These are phyloP conservation scores for Daldinia sp. DNA, from an alignment of 2,329 filamentous ascomycete genomes.

Conservation along the genomic window DNA sequence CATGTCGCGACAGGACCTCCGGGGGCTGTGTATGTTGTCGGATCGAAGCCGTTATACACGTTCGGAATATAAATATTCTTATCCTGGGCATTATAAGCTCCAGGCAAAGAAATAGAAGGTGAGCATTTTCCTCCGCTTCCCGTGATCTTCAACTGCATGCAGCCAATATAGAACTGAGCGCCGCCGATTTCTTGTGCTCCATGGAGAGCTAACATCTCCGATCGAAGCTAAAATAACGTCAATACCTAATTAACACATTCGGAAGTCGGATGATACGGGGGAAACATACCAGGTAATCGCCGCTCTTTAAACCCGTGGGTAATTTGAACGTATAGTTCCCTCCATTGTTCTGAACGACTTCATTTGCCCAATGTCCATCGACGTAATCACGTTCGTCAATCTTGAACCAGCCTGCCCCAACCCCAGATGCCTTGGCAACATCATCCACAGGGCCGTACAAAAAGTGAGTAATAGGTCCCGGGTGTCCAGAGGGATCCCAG, in stretches of 20 bases:
- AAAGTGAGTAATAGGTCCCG: slow-evolving; percentile 50
- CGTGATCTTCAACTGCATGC: slow-evolving; percentile 45
- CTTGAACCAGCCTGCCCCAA: slow-evolving; percentile 44
- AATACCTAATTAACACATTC: too few species aligned
- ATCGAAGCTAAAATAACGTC: slow-evolving; percentile 42
- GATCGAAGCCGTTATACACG: slow-evolving; percentile 48
- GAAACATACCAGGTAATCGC: slow-evolving; percentile 45
- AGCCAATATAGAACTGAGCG: slow-evolving; percentile 49
- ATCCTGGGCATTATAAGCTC: slow-evolving; percentile 44
- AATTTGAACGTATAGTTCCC: slow-evolving; percentile 43
- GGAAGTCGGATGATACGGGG: background rate
- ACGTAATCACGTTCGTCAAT: slow-evolving; percentile 42
- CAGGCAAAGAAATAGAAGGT: slow-evolving; percentile 45
- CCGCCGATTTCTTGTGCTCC: slow-evolving; percentile 42
- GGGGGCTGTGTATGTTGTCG: slow-evolving; percentile 45
- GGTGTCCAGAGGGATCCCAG: slow-evolving; percentile 51
- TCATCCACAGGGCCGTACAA: slow-evolving; percentile 56
- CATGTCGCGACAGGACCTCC: slow-evolving; percentile 38
- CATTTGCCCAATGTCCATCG: slow-evolving; percentile 42
- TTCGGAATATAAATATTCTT: slow-evolving; percentile 44
- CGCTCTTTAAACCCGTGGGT: slow-evolving; percentile 42
- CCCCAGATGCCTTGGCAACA: slow-evolving; percentile 72
- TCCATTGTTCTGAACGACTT: slow-evolving; percentile 35
- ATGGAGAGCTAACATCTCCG: slow-evolving; percentile 49
- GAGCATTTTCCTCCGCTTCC: slow-evolving; percentile 44